Evolutionary conservation across 78 protist species (phyloP), one percentile per base, ranked within the genome.

Genomic region (Tieghemostelium lacteum): DNA sequence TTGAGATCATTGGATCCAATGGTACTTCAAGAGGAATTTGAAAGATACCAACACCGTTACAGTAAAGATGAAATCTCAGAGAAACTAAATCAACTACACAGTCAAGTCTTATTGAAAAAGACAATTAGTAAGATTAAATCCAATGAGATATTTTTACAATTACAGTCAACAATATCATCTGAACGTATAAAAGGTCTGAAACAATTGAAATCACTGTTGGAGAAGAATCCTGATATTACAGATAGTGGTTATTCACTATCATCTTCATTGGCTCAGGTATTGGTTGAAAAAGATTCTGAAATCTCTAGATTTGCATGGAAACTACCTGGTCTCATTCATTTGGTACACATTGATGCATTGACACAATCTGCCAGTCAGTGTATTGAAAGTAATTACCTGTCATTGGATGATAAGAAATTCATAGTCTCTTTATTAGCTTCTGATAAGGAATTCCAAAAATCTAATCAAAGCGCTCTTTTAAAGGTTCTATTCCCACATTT

Each of bases 131-230:
- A 37, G 22, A 40, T 58, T 26, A 22, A 50, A 26, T 26, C 37
- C 28, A 67, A 40, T 24, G 42, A 54, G 17, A 67, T 67, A n/a
- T 67, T 67, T 29, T 67, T 67, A 67, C 28, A 67, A 29, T 42
- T 67, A 67, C 60, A 67, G 42, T 40, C 60, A 26, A 26, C 24
- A 24, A 37, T 67, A 42, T 58, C 75, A 67, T 28, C 54, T 3
- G 75, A 67, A 26, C 75, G 75, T 67, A 67, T 40, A 67, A 58
- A 67, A 28, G 75, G 75, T 67, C 28, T 67, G 28, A 0, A 12
- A n/a, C n/a, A n/a, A n/a, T n/a, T n/a, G n/a, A n/a, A n/a, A n/a
- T n/a, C n/a, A n/a, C n/a, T n/a, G n/a, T n/a, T n/a, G n/a, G n/a
- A n/a, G n/a, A n/a, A n/a, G n/a, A n/a, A n/a, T n/a, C n/a, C n/a